Evolutionary conservation across 805 yeast species (phyloP), one percentile per base, ranked within the genome.

Genomic region (Lipomyces sp.): DNA sequence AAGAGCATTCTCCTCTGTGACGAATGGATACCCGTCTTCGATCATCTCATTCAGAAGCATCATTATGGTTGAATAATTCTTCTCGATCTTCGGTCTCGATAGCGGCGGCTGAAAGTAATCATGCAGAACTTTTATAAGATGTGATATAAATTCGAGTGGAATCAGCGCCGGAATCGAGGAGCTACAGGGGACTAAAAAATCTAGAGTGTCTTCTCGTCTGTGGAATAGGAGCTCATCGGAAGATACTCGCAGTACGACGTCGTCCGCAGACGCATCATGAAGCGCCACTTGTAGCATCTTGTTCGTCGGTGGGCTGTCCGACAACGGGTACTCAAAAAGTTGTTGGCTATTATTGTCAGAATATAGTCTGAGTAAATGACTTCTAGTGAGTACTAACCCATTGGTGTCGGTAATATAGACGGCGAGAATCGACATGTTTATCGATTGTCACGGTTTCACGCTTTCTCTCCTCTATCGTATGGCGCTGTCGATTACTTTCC

Each of bases 41-140:
- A 92, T 74, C 86, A 90, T 85, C 74, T 90, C 95, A 73, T 87
- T 89, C 67, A 93, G 78, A 48, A 94, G 77, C 72, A 92, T 80
- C 39, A 89, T 83, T 56, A 92, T 77, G 1, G 90, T 85, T 73
- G 92, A 96, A 70, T 83, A 83, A 73, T 92, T 89, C 56, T 88
- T 84, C 62, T 84, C 87, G 10, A 95, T 78, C 54, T 64, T 65
- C 24, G 60, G 65, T n/a, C 66, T 55, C 10, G 69, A 59, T 11
- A 65, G 29, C 1, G 87, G 87, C 45, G 77, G 77, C 18, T 82
- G 83, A 68, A 90, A 88, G 75, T 87, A 90, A 63, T 85, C 87
- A 58, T 81, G 79, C 70, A 90, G 79, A 0, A 82, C 82, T 24
- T 77, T 82, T 13, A 87, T 79, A 30, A 90, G 75, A 35, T 82